Conservation (phyloP, 75 land plant genomes). For the Selaginella moellendorffii region DNA sequence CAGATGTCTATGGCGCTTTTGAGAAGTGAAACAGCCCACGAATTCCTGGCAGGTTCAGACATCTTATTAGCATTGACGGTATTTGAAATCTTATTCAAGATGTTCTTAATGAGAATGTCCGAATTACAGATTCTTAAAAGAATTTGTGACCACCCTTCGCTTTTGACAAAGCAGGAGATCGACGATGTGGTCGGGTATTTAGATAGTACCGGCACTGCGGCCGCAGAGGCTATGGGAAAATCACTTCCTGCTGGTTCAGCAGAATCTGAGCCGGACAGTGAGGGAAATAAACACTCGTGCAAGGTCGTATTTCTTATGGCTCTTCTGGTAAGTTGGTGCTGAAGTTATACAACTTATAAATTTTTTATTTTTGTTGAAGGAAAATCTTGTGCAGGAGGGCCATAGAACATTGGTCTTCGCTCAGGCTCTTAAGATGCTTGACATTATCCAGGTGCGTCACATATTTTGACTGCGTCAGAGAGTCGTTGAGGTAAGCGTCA, state of each 20-base stretch:
- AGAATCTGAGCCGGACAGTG: slow-evolving; percentile 14
- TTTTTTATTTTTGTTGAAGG: too few relatives aligned
- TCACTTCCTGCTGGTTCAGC: slow-evolving; percentile 36
- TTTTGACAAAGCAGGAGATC: too few relatives aligned
- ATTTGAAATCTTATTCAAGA: too few relatives aligned
- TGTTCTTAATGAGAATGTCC: too few relatives aligned
- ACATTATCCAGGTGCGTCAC: too few relatives aligned
- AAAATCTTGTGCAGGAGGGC: slow-evolving; percentile 55
- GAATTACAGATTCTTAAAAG: slow-evolving; percentile 72
- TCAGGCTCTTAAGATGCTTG: slow-evolving; percentile 97
- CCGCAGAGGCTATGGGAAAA: slow-evolving; percentile 47
- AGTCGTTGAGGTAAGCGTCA: slow-evolving; percentile 52
- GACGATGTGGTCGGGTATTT: too few relatives aligned
- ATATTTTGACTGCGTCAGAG: slow-evolving; percentile 93
- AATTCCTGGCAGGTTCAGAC: slow-evolving; percentile 51
- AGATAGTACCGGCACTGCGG: slow-evolving; percentile 80
- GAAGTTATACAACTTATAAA: too few relatives aligned
- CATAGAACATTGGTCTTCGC: slow-evolving; percentile 77
- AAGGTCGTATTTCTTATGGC: too few relatives aligned
- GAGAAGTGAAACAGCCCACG: slow-evolving; percentile 58
- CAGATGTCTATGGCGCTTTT: slow-evolving; percentile 77
- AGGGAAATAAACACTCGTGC: slow-evolving; percentile 43
- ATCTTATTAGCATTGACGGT: slow-evolving; percentile 87
- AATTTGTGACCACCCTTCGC: too few relatives aligned
- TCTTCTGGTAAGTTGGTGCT: too few relatives aligned